These are phyloP conservation scores for Coemansia sp. DNA, from an alignment of 192 early-diverging fungal genomes.

Conservation along the genomic window DNA sequence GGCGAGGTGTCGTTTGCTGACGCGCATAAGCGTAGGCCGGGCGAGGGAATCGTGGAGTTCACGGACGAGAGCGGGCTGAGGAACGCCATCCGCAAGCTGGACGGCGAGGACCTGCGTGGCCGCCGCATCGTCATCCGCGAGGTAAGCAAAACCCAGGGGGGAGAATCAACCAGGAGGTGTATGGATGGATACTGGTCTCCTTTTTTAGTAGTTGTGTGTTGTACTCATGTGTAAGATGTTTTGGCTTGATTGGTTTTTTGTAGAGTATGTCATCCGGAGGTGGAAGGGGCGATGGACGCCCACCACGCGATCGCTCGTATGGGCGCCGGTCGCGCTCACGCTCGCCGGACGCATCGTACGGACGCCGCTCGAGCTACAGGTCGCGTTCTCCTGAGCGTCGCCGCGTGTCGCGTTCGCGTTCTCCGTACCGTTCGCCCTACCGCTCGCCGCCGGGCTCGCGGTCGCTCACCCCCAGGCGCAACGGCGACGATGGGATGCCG, in stretches of 20 bases:
- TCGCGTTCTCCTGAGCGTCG: conserved; percentile 32
- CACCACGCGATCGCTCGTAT: conserved; percentile 53
- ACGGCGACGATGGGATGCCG: conserved; percentile 9
- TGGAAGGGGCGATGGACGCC: conserved; percentile 36
- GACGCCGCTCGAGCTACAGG: conserved; percentile 27
- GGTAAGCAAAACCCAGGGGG: conserved; percentile 43
- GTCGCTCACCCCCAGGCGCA: conserved; percentile 30
- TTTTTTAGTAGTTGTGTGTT: not conserved
- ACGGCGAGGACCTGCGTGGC: conserved; percentile 72
- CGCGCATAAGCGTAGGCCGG: conserved; percentile 76
- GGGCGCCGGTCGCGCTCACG: conserved; percentile 57
- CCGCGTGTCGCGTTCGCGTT: conserved; percentile 37
- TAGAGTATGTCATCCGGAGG: conserved; percentile 1
- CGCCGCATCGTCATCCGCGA: conserved; percentile 65
- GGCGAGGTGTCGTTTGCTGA: conserved; percentile 95
- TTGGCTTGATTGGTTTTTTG: not conserved
- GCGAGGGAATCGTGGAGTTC: conserved; percentile 94
- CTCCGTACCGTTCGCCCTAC: conserved; percentile 12
- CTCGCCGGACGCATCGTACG: conserved; percentile 38
- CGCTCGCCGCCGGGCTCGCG: conserved; percentile 11
- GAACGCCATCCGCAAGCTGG: conserved; percentile 80
- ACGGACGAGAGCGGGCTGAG: conserved; percentile 74
- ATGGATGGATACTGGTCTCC: not conserved
- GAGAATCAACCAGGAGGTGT: too few species aligned
- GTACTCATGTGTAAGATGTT: not conserved